phyloP scores from a whole-genome alignment of 345 rosid genomes.

The Arabidopsis suecica region DNA sequence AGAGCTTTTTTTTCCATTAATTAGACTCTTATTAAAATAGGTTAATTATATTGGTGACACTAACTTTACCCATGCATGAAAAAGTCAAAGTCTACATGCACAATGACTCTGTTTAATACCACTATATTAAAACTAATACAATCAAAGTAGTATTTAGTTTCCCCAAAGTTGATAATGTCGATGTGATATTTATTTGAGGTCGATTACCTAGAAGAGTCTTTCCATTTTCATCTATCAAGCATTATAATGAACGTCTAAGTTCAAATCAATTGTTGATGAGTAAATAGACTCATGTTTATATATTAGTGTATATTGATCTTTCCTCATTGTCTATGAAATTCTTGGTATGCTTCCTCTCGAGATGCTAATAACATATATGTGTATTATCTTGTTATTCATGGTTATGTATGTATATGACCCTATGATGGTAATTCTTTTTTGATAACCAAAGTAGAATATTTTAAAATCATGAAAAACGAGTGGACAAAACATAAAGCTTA shows the following conservation, averaged over 20 bases:
- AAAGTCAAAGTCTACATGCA: neutral
- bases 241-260: neutral
- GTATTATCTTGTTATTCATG: neutral
- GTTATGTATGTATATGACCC: neutral
- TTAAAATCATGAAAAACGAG: too few species aligned
- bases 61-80: neutral
- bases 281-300: neutral
- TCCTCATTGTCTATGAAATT: neutral
- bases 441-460: neutral
- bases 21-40: neutral
- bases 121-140: neutral
- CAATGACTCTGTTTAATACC: neutral
- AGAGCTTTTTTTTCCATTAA: neutral
- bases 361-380: neutral
- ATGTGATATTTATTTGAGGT: neutral
- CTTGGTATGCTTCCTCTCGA: neutral
- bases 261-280: neutral
- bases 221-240: neutral
- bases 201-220: neutral
- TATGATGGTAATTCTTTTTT: neutral
- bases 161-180: neutral
- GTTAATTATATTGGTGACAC: neutral
- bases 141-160: neutral
- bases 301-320: too few species aligned
- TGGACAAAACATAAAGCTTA: too few species aligned